Percentiles rank a stretch among this genome's conserved stretches.
Conservation (phyloP, 2,329 filamentous ascomycete species). For the Diaporthe destruens region DNA sequence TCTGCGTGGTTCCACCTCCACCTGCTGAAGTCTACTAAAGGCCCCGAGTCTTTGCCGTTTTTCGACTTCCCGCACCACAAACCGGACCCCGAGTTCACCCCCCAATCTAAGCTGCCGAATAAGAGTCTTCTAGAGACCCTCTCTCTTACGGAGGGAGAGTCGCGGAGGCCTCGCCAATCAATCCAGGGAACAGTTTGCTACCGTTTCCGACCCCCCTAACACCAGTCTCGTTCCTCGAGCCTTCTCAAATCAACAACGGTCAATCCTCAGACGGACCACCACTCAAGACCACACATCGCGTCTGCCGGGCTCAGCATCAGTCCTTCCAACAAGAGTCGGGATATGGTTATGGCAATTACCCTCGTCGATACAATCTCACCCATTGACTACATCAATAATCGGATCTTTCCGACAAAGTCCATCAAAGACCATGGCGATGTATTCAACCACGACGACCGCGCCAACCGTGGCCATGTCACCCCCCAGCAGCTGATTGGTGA, state of each 20-base stretch:
- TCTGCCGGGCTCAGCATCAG: conserved; percentile 45
- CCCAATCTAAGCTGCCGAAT: conserved; percentile 97
- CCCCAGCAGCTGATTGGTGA: conserved; percentile 88
- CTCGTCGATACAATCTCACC: conserved; percentile 67
- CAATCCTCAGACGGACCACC: conserved; percentile 2
- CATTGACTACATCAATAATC: conserved; percentile 63
- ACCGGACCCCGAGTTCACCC: conserved; percentile 65
- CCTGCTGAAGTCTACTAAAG: conserved; percentile 61
- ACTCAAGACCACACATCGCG: conserved; percentile 28
- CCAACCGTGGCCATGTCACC: conserved; percentile 58
- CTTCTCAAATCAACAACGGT: conserved; percentile 31
- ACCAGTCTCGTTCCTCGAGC: conserved; percentile 54
- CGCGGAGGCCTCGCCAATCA: conserved; percentile 97
- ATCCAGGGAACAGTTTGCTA: conserved; percentile 91
- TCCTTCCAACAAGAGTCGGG: conserved; percentile 54
- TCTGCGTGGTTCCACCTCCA: conserved; percentile 74
- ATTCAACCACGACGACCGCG: conserved; percentile 52
- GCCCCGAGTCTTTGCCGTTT: conserved; percentile 61
- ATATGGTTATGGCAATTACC: conserved; percentile 76
- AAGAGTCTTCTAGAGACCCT: conserved; percentile 98
- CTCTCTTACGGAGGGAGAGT: conserved; percentile 99
- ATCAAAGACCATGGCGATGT: conserved; percentile 48
- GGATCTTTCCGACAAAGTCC: conserved; percentile 60
- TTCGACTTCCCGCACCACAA: conserved; percentile 62
- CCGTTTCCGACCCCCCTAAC: conserved; percentile 96